phyloP scores from a whole-genome alignment of 805 yeast species.

The Pichia gijzeniarum region DNA sequence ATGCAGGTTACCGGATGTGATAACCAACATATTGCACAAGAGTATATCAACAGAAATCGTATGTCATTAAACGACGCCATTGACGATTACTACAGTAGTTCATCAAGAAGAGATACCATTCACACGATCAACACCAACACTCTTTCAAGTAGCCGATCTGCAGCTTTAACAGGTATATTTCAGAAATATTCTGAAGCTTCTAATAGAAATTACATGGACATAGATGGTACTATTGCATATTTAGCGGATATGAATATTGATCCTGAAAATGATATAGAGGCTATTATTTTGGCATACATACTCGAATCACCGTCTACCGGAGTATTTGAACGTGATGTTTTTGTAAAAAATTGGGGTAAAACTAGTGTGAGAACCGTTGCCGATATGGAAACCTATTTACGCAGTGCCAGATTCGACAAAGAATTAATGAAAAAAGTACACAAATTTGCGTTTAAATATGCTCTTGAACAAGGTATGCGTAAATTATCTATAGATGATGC shows the following conservation, averaged over 20 bases:
- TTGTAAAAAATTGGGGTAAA: conserved; percentile 53
- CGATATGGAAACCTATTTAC: conserved; percentile 17
- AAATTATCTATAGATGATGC: conserved; percentile 56
- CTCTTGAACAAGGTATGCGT: conserved; percentile 55
- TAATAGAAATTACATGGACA: conserved; percentile 42
- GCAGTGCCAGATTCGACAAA: conserved; percentile 30
- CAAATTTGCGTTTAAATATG: conserved; percentile 61
- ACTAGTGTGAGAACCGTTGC: conserved; percentile 12
- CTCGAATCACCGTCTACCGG: conserved; percentile 66
- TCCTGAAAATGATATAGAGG: conserved; percentile 62
- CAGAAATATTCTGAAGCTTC: conserved; percentile 13
- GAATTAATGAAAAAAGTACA: conserved; percentile 54
- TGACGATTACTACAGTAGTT: conserved; percentile 7
- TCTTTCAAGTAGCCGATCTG: background rate
- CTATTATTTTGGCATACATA: conserved; percentile 64
- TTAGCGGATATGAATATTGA: conserved; percentile 60
- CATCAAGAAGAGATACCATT: background rate
- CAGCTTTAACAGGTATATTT: conserved; percentile 20
- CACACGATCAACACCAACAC: background rate
- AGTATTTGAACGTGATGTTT: conserved; percentile 42
- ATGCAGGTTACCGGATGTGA: conserved; percentile 36
- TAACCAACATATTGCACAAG: conserved; percentile 31
- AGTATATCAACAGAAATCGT: conserved; percentile 27
- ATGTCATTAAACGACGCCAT: conserved; percentile 9
- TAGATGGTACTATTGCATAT: conserved; percentile 72